These are phyloP conservation scores for Turritis glabra DNA, from an alignment of 345 rosid genomes.

Conservation along the genomic window DNA sequence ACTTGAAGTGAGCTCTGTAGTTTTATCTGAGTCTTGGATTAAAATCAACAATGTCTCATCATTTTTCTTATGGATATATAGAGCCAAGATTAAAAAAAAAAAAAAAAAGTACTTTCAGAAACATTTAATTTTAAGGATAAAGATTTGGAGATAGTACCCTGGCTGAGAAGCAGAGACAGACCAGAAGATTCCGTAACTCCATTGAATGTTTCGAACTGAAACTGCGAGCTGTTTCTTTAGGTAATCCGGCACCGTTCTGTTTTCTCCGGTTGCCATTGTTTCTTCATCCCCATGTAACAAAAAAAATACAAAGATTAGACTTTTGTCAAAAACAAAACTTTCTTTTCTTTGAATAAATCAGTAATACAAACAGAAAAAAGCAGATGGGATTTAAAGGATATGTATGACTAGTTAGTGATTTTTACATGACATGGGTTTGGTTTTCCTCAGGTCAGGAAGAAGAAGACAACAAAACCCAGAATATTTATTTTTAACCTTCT, in stretches of 20 bases:
- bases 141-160: slow-evolving; percentile 54
- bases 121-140: neutral
- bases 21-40: slow-evolving; percentile 11
- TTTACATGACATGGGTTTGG: slow-evolving; percentile 28
- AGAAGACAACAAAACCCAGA: slow-evolving; percentile 16
- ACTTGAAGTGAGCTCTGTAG: neutral
- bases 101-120: neutral
- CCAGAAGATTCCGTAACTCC: slow-evolving; percentile 98
- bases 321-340: neutral
- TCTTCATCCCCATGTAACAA: slow-evolving; percentile 29
- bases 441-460: slow-evolving; percentile 8
- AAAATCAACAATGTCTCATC: neutral
- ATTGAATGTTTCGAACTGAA: slow-evolving; percentile 80
- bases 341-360: neutral
- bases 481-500: slow-evolving; percentile 17
- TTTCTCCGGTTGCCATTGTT: slow-evolving; percentile 26
- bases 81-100: neutral
- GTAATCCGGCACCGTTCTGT: slow-evolving; percentile 44
- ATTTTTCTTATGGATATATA: neutral
- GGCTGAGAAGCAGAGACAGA: slow-evolving; percentile 70
- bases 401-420: slow-evolving; percentile 10
- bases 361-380: neutral
- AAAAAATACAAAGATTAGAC: neutral
- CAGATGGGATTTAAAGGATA: slow-evolving; percentile 13
- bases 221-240: slow-evolving; percentile 78